Conservation (phyloP, 176 grass and related monocot genomes). For the Ananas comosus region DNA sequence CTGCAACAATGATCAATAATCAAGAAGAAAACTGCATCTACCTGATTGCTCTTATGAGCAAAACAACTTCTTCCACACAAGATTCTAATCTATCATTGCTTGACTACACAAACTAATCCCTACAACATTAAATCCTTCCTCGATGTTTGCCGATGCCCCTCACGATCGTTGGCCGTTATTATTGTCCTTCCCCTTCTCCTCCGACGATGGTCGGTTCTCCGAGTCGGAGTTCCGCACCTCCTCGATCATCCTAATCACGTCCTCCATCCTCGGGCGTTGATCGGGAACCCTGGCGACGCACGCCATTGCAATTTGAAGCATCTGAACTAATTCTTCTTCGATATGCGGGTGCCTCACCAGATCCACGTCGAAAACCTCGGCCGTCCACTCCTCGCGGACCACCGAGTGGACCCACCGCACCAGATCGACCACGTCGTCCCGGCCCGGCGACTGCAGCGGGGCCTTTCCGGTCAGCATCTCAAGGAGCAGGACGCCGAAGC, state of each 20-base stretch:
- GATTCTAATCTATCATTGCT: no score
- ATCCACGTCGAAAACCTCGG: conserved; percentile 82
- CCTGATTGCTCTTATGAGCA: not conserved
- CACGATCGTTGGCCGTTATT: not conserved
- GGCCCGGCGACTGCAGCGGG: conserved; percentile 55
- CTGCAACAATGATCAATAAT: not conserved
- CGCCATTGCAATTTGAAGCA: conserved; percentile 91
- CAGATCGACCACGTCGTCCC: conserved; percentile 49
- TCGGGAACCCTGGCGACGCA: conserved; percentile 46
- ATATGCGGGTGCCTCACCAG: conserved; percentile 60
- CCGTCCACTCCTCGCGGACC: conserved; percentile 91
- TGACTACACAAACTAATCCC: conserved; percentile 2
- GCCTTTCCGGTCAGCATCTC: conserved; percentile 94
- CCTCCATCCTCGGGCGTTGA: conserved; percentile 77
- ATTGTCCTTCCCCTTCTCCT: conserved; percentile 39
- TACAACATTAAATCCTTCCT: not conserved
- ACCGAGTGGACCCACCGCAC: conserved; percentile 87
- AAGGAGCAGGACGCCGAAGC: conserved; percentile 79
- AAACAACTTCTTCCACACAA: not conserved
- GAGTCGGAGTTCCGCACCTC: conserved; percentile 53
- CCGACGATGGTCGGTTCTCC: conserved; percentile 36
- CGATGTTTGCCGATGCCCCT: no score
- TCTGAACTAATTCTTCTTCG: conserved; percentile 90
- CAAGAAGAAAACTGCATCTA: not conserved
- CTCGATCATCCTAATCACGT: conserved; percentile 60